phyloP scores from a whole-genome alignment of 2,329 filamentous ascomycete species.

The Calonectria fujianensis region DNA sequence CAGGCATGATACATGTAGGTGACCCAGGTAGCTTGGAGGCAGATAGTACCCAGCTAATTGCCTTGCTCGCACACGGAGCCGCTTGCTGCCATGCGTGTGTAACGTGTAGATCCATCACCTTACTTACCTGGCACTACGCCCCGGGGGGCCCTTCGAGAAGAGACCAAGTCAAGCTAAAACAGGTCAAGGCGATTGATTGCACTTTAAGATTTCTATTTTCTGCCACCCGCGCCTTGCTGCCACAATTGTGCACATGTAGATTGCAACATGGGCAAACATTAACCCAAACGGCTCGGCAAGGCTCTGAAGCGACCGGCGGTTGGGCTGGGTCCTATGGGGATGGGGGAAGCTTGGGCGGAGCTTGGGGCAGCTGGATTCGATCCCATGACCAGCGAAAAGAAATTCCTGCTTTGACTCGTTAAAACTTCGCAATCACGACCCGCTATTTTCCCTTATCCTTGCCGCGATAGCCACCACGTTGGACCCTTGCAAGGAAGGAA shows the following conservation, averaged over 20 bases:
- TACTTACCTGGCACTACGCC: slow-evolving; percentile 8
- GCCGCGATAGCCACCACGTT: slow-evolving; percentile 46
- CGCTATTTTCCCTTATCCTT: slow-evolving; percentile 39
- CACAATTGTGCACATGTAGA: neutral
- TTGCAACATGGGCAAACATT: slow-evolving; percentile 14
- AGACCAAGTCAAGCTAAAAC: slow-evolving; percentile 6
- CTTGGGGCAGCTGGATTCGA: slow-evolving; percentile 49
- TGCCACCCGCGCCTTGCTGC: slow-evolving; percentile 16
- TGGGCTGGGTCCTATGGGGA: slow-evolving; percentile 37
- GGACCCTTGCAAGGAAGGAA: slow-evolving; percentile 16
- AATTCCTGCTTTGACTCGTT: slow-evolving; percentile 44
- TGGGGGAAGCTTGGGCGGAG: slow-evolving; percentile 44
- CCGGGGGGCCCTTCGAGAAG: neutral
- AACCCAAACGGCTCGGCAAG: slow-evolving; percentile 27
- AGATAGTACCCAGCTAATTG: slow-evolving; percentile 22
- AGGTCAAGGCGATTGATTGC: neutral
- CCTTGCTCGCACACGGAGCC: slow-evolving; percentile 18
- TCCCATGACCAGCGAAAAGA: slow-evolving; percentile 53
- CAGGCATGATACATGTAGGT: slow-evolving; percentile 24
- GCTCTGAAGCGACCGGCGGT: slow-evolving; percentile 45
- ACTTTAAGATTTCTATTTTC: slow-evolving; percentile 5
- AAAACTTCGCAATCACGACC: slow-evolving; percentile 37
- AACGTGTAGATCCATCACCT: slow-evolving; percentile 21
- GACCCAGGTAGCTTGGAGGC: slow-evolving; percentile 19
- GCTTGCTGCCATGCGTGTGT: slow-evolving; percentile 4